These are phyloP conservation scores for Oryza coarctata DNA, from an alignment of 176 grass and related monocot genomes.

Conservation along the genomic window DNA sequence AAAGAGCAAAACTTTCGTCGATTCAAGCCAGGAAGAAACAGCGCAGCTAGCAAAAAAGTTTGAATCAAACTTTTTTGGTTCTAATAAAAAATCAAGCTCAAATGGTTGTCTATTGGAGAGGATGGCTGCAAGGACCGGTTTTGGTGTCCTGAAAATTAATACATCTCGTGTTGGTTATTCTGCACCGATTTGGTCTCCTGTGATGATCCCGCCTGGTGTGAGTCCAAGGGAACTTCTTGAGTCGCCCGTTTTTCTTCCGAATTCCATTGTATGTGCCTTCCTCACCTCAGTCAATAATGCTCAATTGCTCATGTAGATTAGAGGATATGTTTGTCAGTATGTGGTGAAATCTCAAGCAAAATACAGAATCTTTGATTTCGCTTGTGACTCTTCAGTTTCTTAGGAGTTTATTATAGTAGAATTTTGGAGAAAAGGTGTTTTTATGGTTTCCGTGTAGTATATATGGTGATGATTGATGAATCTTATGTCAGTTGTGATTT, in stretches of 20 bases:
- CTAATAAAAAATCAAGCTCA: conserved; percentile 40
- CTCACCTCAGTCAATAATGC: conserved; percentile 7
- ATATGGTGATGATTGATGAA: not conserved
- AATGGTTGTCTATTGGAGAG: conserved; percentile 53
- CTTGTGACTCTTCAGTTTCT: not conserved
- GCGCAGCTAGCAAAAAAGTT: conserved; percentile 37
- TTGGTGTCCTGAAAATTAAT: conserved; percentile 63
- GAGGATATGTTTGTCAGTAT: not conserved
- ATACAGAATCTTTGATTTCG: not conserved
- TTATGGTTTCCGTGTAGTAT: not conserved
- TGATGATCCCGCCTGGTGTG: conserved; percentile 80
- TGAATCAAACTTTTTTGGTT: conserved; percentile 43
- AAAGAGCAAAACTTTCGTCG: conserved; percentile 11
- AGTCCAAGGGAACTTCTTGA: conserved; percentile 79
- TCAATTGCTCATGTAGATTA: not conserved
- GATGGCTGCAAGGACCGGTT: conserved; percentile 62
- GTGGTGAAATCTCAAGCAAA: conserved; percentile 4
- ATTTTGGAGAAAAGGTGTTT: not conserved
- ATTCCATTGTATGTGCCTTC: conserved; percentile 54
- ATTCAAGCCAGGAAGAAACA: conserved; percentile 28
- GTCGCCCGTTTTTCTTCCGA: conserved; percentile 82
- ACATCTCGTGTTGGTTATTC: conserved; percentile 52
- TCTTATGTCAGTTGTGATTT: conserved; percentile 14
- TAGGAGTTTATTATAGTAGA: not conserved
- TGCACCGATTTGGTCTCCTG: conserved; percentile 44